phyloP scores from a whole-genome alignment of 805 yeast genomes.

The Yamadazyma takamatsuzukensis region DNA sequence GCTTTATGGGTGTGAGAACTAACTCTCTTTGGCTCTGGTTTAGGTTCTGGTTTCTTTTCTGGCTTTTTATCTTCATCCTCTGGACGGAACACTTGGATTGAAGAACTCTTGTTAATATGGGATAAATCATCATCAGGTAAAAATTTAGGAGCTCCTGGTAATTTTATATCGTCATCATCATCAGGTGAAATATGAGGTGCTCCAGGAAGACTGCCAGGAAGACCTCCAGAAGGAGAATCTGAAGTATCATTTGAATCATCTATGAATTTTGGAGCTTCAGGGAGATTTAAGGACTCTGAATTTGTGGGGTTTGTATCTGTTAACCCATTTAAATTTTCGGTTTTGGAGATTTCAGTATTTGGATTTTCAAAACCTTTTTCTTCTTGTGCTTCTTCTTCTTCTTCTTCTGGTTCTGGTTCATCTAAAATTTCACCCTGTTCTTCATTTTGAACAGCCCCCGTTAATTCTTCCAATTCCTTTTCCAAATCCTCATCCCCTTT shows the following conservation, averaged over 20 bases:
- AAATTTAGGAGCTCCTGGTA: slow-evolving; percentile 43
- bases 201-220: slow-evolving; percentile 26
- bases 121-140: slow-evolving; percentile 38
- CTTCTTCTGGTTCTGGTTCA: slow-evolving; percentile 1
- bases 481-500: slow-evolving; percentile 21
- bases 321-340: no score
- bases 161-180: slow-evolving; percentile 21
- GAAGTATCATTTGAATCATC: background rate
- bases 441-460: slow-evolving; percentile 1
- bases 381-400: background rate
- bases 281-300: slow-evolving; percentile 3
- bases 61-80: slow-evolving; percentile 1
- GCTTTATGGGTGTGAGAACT: slow-evolving; percentile 7
- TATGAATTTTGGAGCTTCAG: slow-evolving; percentile 10
- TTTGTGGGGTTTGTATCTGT: no score
- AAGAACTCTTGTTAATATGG: slow-evolving; percentile 33
- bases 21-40: background rate
- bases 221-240: background rate
- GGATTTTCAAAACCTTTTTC: no score
- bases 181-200: slow-evolving; percentile 36
- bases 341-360: no score
- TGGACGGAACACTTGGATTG: slow-evolving; percentile 35
- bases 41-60: background rate
- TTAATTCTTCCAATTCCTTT: slow-evolving; percentile 19
- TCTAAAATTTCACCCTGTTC: background rate